A percentile compares a stretch with the other conserved stretches of the same genome.
Evolutionary conservation across 208 protist genomes (phyloP).

Genomic region (Acanthamoeba royreba): DNA sequence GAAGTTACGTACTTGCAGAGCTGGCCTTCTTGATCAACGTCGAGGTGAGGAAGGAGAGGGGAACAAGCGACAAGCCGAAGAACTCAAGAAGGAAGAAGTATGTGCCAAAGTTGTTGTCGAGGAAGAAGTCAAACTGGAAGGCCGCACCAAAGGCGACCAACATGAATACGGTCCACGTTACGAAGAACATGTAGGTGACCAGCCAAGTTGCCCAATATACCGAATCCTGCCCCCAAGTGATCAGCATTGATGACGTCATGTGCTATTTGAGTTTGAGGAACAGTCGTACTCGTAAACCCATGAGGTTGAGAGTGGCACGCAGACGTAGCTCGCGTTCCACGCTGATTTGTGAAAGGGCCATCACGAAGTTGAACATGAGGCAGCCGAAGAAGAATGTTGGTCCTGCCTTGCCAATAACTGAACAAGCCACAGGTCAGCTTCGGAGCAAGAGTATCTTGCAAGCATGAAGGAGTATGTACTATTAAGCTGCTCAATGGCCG

Average conservation of each 20-base stretch:
- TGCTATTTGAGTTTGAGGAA: no score
- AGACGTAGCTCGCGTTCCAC: constrained; percentile 66
- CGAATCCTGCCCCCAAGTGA: no score
- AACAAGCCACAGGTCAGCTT: background rate
- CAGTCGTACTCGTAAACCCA: constrained; percentile 58
- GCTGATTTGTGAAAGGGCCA: constrained; percentile 53
- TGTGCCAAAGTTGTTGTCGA: constrained; percentile 61
- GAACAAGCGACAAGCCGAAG: constrained; percentile 59
- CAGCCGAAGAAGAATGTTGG: constrained; percentile 61
- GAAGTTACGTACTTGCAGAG: background rate
- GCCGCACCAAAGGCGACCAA: constrained; percentile 37
- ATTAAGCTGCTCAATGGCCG: background rate
- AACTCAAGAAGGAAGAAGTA: constrained; percentile 69
- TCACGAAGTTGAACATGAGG: constrained; percentile 72
- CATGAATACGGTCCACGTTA: constrained; percentile 27
- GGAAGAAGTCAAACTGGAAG: constrained; percentile 54
- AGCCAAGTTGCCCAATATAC: constrained; percentile 66
- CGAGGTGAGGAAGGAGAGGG: constrained; percentile 59
- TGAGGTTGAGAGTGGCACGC: constrained; percentile 68
- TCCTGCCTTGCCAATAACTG: constrained; percentile 46
- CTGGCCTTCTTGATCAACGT: constrained; percentile 37
- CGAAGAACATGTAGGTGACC: constrained; percentile 36
- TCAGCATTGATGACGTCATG: background rate
- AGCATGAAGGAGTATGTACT: background rate
- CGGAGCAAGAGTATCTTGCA: background rate